Conservation (phyloP, 495 filamentous ascomycete species). For the Poronia punctata region DNA sequence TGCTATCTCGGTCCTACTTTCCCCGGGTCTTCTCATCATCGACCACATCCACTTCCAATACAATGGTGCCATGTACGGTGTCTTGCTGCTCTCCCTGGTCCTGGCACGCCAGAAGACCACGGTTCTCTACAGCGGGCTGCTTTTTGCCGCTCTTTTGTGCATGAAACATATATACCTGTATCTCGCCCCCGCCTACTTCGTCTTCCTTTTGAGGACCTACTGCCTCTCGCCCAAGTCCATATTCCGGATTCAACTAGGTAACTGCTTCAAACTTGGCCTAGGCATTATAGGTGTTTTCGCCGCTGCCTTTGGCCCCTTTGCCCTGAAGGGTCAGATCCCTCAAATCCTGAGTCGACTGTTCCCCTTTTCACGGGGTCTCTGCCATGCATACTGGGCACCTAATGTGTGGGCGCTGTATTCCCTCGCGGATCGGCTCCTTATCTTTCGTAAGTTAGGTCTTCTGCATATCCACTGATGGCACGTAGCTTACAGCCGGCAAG, state of each 20-base stretch:
- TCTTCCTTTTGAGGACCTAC: slow-evolving; percentile 74
- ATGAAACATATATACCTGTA: slow-evolving; percentile 99
- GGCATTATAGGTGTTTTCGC: slow-evolving; percentile 68
- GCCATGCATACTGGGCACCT: slow-evolving; percentile 97
- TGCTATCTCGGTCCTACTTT: slow-evolving; percentile 83
- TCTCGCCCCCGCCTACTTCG: slow-evolving; percentile 92
- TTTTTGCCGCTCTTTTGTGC: slow-evolving; percentile 81
- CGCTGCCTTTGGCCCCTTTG: slow-evolving; percentile 85
- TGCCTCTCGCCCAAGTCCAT: slow-evolving; percentile 76
- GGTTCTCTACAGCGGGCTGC: slow-evolving; percentile 66
- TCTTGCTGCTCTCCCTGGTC: slow-evolving; percentile 78
- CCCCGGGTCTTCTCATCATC: slow-evolving; percentile 90
- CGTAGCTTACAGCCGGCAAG: slow-evolving; percentile 35
- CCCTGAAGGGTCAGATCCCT: slow-evolving; percentile 74
- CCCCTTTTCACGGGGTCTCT: slow-evolving; percentile 87
- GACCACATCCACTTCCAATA: slow-evolving; percentile 99
- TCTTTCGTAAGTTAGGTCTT: slow-evolving; percentile 53
- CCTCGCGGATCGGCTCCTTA: slow-evolving; percentile 75
- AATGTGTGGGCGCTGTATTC: slow-evolving; percentile 98
- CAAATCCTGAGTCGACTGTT: slow-evolving; percentile 83
- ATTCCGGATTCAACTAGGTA: slow-evolving; percentile 67
- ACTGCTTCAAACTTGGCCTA: slow-evolving; percentile 72
- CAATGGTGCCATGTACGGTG: slow-evolving; percentile 91
- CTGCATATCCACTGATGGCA: neutral
- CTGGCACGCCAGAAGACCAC: slow-evolving; percentile 71